Percentiles rank a stretch among this genome's conserved stretches.
phyloP scores from a whole-genome alignment of 768 basidiomycete species.

The Clitopilus passeckerianus region DNA sequence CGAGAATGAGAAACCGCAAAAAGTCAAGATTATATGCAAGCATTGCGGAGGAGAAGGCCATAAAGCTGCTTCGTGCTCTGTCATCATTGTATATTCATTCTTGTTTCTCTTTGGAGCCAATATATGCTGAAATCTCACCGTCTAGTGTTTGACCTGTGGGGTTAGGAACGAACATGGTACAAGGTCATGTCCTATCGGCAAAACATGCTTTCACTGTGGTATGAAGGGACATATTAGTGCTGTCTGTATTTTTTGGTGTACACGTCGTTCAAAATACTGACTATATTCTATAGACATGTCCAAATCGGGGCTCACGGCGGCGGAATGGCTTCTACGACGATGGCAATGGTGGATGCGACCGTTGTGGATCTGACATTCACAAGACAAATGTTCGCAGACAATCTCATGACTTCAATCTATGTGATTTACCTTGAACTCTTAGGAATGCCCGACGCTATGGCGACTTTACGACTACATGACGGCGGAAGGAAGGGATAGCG shows the following conservation, averaged over 20 bases:
- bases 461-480: constrained; percentile 71
- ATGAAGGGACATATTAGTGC: constrained; percentile 80
- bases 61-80: constrained; percentile 60
- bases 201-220: constrained; percentile 74
- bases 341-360: constrained; percentile 45
- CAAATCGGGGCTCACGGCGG: constrained; percentile 42
- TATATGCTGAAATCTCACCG: background rate
- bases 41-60: constrained; percentile 76
- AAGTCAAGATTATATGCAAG: constrained; percentile 60
- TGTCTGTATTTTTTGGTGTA: constrained; percentile 29
- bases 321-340: constrained; percentile 12
- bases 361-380: constrained; percentile 65
- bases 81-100: constrained; percentile 54
- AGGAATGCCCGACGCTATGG: constrained; percentile 88
- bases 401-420: background rate
- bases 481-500: constrained; percentile 42
- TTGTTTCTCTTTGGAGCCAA: background rate
- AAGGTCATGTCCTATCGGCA: constrained; percentile 73
- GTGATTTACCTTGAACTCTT: background rate
- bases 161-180: constrained; percentile 76
- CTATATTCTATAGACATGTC: constrained; percentile 49
- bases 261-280: background rate
- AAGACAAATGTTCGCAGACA: constrained; percentile 50
- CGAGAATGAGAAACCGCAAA: constrained; percentile 34
- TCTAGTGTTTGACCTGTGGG: constrained; percentile 77